Base-by-base conservation (phyloP, 2,329 filamentous ascomycete genomes). In the Epicoccum nigrum region DNA sequence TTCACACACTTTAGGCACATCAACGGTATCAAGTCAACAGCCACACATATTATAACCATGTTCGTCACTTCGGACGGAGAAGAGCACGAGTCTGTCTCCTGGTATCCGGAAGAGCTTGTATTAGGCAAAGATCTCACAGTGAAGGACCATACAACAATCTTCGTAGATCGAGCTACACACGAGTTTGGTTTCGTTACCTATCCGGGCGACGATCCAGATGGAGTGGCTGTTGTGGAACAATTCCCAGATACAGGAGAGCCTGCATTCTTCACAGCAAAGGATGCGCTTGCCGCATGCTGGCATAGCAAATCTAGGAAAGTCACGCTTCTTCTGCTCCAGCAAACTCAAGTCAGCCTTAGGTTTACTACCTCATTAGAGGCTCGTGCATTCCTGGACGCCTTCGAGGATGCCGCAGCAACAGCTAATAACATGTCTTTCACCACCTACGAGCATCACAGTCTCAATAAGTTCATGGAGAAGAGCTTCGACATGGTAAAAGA, bases 301-400 rank as follows among this genome's bases (percentile, higher is more conserved):
- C 56, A 56, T 12, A 41, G 27, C 16, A 55, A 28, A 1, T 58
- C 53, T 41, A 54, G 49, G 33, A 65, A 65, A 16, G 42, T 65
- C 1, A 54, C 41, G 1, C 2, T 66, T 3, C 44, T 64, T 3
- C 44, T 64, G 1, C 41, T 59, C 4, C 46, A 49, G 7, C 45
- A 63, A 3, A 20, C 52, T 0, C 64, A 66, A 8, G 17, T 64
- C 1, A n/a, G n/a, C n/a, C n/a, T n/a, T n/a, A n/a, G 58, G 64
- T 15, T 28, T 67, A 2, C 31, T 47, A 28, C 38, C 1, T 11
- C 33, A 7, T 39, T 6, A n/a, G 16, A 45, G 7, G 63, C 60
- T 7, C 28, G 33, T 0, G 19, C 27, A 0, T 66, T 67, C 17
- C 5, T 62, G 5, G 34, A 48, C 2, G 27, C 39, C 1, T 25